Evolutionary conservation across 192 early-diverging fungal species (phyloP), one percentile per base, ranked within the genome.

Genomic region (Pilaira anomala): DNA sequence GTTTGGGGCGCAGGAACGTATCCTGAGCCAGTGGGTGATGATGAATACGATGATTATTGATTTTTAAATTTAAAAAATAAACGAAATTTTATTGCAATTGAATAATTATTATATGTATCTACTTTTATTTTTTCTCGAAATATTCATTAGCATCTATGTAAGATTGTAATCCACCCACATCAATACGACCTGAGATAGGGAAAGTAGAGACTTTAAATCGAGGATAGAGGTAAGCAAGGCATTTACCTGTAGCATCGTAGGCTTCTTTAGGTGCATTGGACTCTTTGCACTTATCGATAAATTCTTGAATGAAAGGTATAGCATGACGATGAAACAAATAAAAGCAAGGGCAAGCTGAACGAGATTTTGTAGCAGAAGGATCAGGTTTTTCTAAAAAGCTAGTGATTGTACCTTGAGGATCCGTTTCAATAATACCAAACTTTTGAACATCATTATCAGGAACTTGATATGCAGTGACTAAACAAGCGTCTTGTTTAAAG

Each of bases 291-390:
- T 65, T 66, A 12, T 79, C 54, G 14, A 86, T 59, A 66, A 86
- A 87, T 29, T 67, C 60, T 9, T 61, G 21, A 21, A 87, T 42
- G 6, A 68, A 59, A 13, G 13, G 3, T 12, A 86, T 22, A 0
- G 68, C 48, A 29, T 58, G 12, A 6, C 26, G 51, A 16, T 67
- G 50, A 12, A 87, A 60, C 16, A 75, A 69, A 60, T 87, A 87
- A 52, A 86, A 87, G 57, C 85, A 87, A 12, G 85, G 85, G 68
- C 83, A 85, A 22, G 77, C 85, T 24, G 67, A 51, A 7, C 85
- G 58, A 2, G 78, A 75, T 21, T 7, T 39, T 1, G 82, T 87
- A 14, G 65, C 57, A 8, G 48, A 7, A 1, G 85, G 70, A 13
- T 55, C 25, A 0, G 85, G 85, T 62, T 87, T 87, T 62, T 87